phyloP scores from a whole-genome alignment of 164 flowering plant species.

The Tinospora cordifolia region DNA sequence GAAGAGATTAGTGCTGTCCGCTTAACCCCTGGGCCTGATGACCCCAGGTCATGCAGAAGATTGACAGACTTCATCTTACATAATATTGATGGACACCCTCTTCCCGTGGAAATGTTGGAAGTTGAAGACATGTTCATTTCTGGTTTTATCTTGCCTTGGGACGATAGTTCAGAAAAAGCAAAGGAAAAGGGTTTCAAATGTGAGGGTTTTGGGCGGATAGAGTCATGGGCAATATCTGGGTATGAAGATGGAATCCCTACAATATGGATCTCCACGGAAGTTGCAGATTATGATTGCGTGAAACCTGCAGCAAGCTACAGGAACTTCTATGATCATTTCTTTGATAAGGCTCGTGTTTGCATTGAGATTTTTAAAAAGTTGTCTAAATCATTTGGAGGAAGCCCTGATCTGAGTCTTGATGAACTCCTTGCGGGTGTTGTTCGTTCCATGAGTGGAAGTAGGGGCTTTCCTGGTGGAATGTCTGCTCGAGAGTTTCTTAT shows the following conservation, averaged over 20 bases:
- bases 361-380: constrained; percentile 61
- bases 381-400: constrained; percentile 56
- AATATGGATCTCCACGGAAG: constrained; percentile 73
- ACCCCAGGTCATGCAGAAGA: constrained; percentile 52
- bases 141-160: constrained; percentile 54
- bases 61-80: constrained; percentile 66
- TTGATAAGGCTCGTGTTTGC: constrained; percentile 67
- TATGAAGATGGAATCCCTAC: constrained; percentile 82
- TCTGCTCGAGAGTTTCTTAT: constrained; percentile 56
- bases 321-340: constrained; percentile 52
- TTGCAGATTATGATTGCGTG: constrained; percentile 73
- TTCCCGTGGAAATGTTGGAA: constrained; percentile 70
- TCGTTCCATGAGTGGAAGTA: constrained; percentile 65
- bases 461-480: constrained; percentile 39
- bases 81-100: constrained; percentile 45
- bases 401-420: constrained; percentile 52
- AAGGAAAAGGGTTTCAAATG: constrained; percentile 58
- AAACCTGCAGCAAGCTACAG: constrained; percentile 60
- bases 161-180: constrained; percentile 37
- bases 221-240: constrained; percentile 82
- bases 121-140: constrained; percentile 56
- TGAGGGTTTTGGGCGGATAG: constrained; percentile 83
- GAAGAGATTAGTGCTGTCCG: constrained; percentile 58
- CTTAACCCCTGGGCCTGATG: constrained; percentile 44
- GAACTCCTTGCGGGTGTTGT: constrained; percentile 71